Evolutionary conservation across 495 filamentous ascomycete genomes (phyloP).

Genomic region (Hypoxylon rickii): DNA sequence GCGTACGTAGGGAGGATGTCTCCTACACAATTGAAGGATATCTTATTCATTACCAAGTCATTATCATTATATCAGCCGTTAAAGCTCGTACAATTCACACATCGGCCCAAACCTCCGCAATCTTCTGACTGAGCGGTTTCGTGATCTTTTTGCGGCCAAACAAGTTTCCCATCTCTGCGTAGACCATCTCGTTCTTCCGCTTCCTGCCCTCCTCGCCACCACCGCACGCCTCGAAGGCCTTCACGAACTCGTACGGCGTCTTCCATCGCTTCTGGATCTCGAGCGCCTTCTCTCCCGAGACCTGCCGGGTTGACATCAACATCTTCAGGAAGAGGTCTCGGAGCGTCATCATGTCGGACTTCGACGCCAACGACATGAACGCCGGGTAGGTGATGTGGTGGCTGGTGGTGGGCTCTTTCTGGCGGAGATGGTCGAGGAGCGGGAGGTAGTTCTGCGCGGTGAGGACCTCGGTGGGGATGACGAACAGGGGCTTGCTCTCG

Average conservation of each 20-base stretch:
- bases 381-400: conserved; percentile 74
- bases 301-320: conserved; percentile 79
- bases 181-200: conserved; percentile 58
- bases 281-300: conserved; percentile 81
- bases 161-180: conserved; percentile 55
- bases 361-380: conserved; percentile 72
- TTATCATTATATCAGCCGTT: not conserved
- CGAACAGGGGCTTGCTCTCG: conserved; percentile 52
- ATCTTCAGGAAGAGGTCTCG: conserved; percentile 82
- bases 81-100: conserved; percentile 23
- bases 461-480: conserved; percentile 70
- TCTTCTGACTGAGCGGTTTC: conserved; percentile 65
- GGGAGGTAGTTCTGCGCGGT: conserved; percentile 74
- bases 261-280: conserved; percentile 78
- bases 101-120: conserved; percentile 75
- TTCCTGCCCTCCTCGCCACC: conserved; percentile 50
- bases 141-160: conserved; percentile 72
- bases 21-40: not conserved
- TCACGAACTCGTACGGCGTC: conserved; percentile 71
- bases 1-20: too few species aligned
- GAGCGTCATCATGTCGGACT: conserved; percentile 73
- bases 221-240: conserved; percentile 63
- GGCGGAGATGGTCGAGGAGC: conserved; percentile 60
- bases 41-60: not conserved
- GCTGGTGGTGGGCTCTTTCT: conserved; percentile 49